phyloP scores from a whole-genome alignment of 305 asterid genomes.

The Fraxinus nigra region DNA sequence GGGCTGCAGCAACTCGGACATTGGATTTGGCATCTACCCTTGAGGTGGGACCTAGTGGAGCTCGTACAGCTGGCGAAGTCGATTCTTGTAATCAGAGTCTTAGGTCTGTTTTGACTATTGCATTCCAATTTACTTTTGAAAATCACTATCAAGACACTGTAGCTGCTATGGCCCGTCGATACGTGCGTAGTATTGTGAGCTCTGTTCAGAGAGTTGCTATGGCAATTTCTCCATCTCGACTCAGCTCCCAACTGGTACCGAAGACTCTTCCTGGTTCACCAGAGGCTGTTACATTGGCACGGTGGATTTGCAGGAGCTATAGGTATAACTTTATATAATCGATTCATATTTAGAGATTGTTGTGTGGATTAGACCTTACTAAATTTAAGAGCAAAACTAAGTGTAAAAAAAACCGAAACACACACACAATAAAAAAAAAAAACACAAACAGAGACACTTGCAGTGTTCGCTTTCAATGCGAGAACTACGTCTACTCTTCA shows the following conservation, averaged over 20 bases:
- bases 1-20: slow-evolving; percentile 59
- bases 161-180: slow-evolving; percentile 95
- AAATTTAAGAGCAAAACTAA: not conserved
- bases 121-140: slow-evolving; percentile 90
- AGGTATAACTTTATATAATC: slow-evolving; percentile 37
- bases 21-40: slow-evolving; percentile 88
- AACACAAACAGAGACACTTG: not conserved
- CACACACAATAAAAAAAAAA: not conserved
- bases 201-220: slow-evolving; percentile 88
- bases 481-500: not conserved
- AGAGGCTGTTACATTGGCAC: slow-evolving; percentile 76
- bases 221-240: slow-evolving; percentile 85
- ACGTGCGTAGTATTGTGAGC: slow-evolving; percentile 72
- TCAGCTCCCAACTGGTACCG: slow-evolving; percentile 54
- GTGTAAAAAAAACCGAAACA: not conserved
- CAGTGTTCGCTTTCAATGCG: not conserved
- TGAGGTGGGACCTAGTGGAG: slow-evolving; percentile 70
- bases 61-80: slow-evolving; percentile 50
- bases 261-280: slow-evolving; percentile 75
- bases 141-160: slow-evolving; percentile 76
- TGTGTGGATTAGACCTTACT: not conserved
- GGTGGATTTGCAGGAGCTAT: slow-evolving; percentile 87
- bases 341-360: not conserved
- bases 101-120: slow-evolving; percentile 90
- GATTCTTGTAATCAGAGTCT: slow-evolving; percentile 47